Evolutionary conservation across 805 yeast species (phyloP).

Genomic region (Pichia thaimueangensis): DNA sequence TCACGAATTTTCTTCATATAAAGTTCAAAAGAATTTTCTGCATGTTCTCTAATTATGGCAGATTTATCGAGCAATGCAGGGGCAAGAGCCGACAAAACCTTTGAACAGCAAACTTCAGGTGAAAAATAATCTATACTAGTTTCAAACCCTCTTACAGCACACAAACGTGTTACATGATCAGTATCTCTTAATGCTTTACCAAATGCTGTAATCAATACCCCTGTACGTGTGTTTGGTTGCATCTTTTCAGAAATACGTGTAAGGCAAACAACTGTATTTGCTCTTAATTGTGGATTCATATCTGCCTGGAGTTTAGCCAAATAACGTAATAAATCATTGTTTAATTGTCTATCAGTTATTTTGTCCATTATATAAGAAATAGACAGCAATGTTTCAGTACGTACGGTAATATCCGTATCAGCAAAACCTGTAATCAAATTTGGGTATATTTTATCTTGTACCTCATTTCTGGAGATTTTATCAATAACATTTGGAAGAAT

Average conservation of each 20-base stretch:
- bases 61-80: constrained; percentile 77
- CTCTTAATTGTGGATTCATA: constrained; percentile 66
- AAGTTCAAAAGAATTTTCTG: constrained; percentile 57
- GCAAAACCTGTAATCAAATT: constrained; percentile 73
- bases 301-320: constrained; percentile 81
- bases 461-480: constrained; percentile 48
- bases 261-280: constrained; percentile 66
- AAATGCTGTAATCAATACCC: constrained; percentile 81
- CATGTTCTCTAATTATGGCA: constrained; percentile 61
- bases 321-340: constrained; percentile 74
- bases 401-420: constrained; percentile 74
- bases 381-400: constrained; percentile 74
- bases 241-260: constrained; percentile 58
- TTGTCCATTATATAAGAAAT: constrained; percentile 50
- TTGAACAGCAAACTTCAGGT: constrained; percentile 70
- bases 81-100: constrained; percentile 77
- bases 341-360: constrained; percentile 71
- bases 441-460: constrained; percentile 64
- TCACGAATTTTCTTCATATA: constrained; percentile 50
- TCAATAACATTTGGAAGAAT: constrained; percentile 51
- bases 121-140: constrained; percentile 58
- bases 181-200: constrained; percentile 78
- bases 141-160: constrained; percentile 70
- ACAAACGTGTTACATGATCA: constrained; percentile 64
- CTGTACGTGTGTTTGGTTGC: constrained; percentile 50